Base-by-base conservation (phyloP, 805 yeast genomes). In the Hanseniaspora taiwanica region DNA sequence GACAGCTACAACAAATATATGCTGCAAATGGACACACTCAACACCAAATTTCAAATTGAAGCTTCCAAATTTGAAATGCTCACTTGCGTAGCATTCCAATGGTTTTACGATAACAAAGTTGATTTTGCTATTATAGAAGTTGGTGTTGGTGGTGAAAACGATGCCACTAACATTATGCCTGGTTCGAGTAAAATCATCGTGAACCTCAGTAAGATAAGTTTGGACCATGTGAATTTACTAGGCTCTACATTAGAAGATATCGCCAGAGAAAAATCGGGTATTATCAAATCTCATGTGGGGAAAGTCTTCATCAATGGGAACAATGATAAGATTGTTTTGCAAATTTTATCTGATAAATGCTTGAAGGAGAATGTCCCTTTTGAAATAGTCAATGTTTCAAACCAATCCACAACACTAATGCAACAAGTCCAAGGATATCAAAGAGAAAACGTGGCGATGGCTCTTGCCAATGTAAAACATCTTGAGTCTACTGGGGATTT, bases 61-160 rank as follows among this genome's bases (percentile, higher is more conserved):
- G 87, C 95, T 39, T 80, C 96, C 0, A 94, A 85, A 55, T 89
- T 89, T 58, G 98, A 89, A 55, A 51, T 82, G 5, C 63, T 85
- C 36, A 84, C 97, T 0, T 89, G 86, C 18, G 74, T 81, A 0
- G 97, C 96, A 1, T 76, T 85, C 49, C 72, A 79, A 48, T 72
- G 84, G 19, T 91, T 91, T 56, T 66, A 67, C 29, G 51, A 68
- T 9, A 65, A 66, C 34, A 58, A 68, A 1, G 80, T 86, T 5
- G 76, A 79, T 19, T 61, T 81, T 40, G 96, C 94, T 0, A 74
- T 89, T 1, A 59, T 89, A n/a, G 98, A 89, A 57, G 96, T 86
- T 3, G 98, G 98, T 0, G 63, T 91, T 6, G 98, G 98, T 2
- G 98, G 98, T 0, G 59, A 81, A 33, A 55, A 76, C 10, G 98